A percentile compares a stretch with the other conserved stretches of the same genome.
Evolutionary conservation across 139 green algal genomes (phyloP).

Genomic region (Zygnema circumcarinatum): DNA sequence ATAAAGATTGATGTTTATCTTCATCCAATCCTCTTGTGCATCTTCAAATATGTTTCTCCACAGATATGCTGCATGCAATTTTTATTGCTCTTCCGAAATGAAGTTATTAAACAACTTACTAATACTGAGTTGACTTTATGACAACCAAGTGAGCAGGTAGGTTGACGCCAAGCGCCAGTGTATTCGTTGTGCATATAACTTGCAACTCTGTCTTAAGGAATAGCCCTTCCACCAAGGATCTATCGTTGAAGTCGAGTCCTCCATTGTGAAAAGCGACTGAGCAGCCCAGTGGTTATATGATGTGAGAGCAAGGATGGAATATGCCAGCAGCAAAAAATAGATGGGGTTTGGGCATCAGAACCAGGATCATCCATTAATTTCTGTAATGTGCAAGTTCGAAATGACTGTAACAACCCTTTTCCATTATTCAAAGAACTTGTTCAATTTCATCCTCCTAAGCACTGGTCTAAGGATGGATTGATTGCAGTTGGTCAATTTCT

Average conservation of each 20-base stretch:
- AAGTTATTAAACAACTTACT: conserved; percentile 27
- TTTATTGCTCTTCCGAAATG: background rate
- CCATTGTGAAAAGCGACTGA: conserved; percentile 82
- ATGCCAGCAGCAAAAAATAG: background rate
- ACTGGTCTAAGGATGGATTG: too few species aligned
- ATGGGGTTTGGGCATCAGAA: background rate
- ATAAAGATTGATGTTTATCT: too few species aligned
- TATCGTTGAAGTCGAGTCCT: conserved; percentile 80
- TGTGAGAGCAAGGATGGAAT: background rate
- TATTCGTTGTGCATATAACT: conserved; percentile 89
- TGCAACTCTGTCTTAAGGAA: conserved; percentile 46
- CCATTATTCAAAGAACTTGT: too few species aligned
- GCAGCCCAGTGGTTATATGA: background rate
- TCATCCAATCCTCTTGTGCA: too few species aligned
- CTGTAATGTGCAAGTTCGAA: too few species aligned
- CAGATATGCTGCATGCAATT: too few species aligned
- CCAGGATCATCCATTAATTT: too few species aligned
- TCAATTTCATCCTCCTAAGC: too few species aligned
- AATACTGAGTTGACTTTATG: conserved; percentile 83
- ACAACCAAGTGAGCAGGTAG: conserved; percentile 92
- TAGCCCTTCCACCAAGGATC: conserved; percentile 51
- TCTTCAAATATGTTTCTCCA: too few species aligned
- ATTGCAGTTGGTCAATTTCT: background rate
- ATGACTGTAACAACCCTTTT: too few species aligned
- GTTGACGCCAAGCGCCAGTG: conserved; percentile 91